Conservation (phyloP, 2,329 filamentous ascomycete species). For the Sphaerostilbella broomeana region DNA sequence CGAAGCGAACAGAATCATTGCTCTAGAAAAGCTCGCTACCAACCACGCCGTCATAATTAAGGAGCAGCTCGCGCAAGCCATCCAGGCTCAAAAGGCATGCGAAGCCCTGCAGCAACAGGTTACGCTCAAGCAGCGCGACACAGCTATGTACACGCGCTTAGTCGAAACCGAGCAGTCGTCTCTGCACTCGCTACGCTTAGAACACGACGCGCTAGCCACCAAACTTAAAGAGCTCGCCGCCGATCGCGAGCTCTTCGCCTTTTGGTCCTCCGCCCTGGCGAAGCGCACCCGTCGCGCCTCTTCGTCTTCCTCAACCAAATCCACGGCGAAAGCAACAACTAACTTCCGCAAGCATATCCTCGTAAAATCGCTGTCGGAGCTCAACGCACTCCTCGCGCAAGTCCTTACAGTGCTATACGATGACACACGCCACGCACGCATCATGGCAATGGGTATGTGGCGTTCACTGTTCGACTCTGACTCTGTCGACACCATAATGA, state of each 20-base stretch:
- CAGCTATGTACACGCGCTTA: conserved; percentile 1
- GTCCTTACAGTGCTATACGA: conserved; percentile 15
- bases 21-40: background rate
- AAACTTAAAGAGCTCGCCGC: conserved; percentile 4
- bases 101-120: conserved; percentile 10
- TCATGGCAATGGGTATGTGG: conserved; percentile 16
- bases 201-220: background rate
- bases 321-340: background rate
- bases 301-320: conserved; percentile 10
- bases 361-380: conserved; percentile 15
- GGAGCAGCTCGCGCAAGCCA: conserved; percentile 1
- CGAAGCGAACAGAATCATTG: conserved; percentile 5
- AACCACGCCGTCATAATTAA: background rate
- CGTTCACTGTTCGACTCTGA: conserved; percentile 15
- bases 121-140: conserved; percentile 6
- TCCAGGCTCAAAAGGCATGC: background rate
- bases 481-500: background rate
- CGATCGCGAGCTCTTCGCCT: conserved; percentile 17
- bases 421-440: conserved; percentile 13
- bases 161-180: conserved; percentile 3
- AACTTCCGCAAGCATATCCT: conserved; percentile 18
- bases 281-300: conserved; percentile 14
- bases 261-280: conserved; percentile 15
- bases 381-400: conserved; percentile 15
- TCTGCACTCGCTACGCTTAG: background rate